Evolutionary conservation across 1,284 basidiomycete genomes (phyloP).

Genomic region (Erythrobasidium hasegawianum): DNA sequence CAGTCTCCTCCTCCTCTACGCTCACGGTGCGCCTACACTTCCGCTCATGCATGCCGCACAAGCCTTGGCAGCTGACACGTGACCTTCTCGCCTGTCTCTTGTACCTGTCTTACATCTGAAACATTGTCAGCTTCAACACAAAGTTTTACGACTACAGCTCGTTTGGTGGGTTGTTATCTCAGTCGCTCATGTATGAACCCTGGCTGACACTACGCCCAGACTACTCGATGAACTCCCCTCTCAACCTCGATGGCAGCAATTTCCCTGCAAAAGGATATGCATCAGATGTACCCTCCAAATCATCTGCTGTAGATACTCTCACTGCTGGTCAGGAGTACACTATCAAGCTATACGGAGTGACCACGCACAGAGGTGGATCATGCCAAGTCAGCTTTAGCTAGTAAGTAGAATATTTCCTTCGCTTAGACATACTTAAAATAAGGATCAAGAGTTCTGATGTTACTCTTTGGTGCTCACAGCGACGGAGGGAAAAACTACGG

Average conservation of each 20-base stretch:
- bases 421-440: too few species aligned
- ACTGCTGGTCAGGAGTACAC: conserved; percentile 18
- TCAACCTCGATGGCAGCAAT: conserved; percentile 24
- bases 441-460: too few species aligned
- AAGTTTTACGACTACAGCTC: conserved; percentile 12
- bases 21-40: background rate
- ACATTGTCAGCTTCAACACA: background rate
- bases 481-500: conserved; percentile 22
- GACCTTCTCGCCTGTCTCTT: background rate
- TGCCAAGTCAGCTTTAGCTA: conserved; percentile 26
- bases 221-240: conserved; percentile 28
- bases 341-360: conserved; percentile 2
- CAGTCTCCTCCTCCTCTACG: conserved; percentile 16
- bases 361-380: conserved; percentile 22
- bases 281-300: conserved; percentile 12
- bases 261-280: conserved; percentile 26
- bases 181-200: background rate
- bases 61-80: too few species aligned
- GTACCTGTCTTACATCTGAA: background rate
- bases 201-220: background rate
- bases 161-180: background rate
- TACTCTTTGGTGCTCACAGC: too few species aligned
- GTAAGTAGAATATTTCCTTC: too few species aligned
- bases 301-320: conserved; percentile 13
- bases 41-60: background rate